Evolutionary conservation across 1,139 yeast genomes (phyloP).

Genomic region (Hyphopichia pseudoburtonii): DNA sequence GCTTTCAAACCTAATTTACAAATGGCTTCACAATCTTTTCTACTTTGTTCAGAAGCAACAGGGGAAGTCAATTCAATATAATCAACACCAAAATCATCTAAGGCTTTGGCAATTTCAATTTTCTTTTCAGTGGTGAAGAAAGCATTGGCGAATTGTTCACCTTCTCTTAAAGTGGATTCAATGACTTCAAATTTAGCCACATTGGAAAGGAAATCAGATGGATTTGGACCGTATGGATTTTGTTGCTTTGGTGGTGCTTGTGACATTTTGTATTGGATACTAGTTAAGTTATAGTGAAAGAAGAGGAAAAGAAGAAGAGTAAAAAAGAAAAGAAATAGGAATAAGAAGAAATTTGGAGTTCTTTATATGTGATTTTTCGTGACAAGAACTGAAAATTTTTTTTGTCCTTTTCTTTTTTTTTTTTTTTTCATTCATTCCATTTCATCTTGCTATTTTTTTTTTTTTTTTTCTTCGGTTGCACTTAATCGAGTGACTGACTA

Average conservation of each 20-base stretch:
- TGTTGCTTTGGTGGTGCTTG: constrained; percentile 1
- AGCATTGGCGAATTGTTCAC: constrained; percentile 62
- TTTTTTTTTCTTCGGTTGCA: no score
- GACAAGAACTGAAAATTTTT: no score
- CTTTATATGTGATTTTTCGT: no score
- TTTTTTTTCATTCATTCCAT: no score
- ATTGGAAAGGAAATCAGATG: constrained; percentile 56
- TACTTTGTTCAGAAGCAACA: constrained; percentile 56
- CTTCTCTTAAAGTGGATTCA: constrained; percentile 59
- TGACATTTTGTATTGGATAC: no score
- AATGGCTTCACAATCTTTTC: constrained; percentile 56
- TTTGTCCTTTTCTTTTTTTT: no score
- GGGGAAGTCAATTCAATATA: constrained; percentile 61
- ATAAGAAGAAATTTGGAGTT: no score
- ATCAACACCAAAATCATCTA: constrained; percentile 61
- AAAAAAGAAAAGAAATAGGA: constrained; percentile 1
- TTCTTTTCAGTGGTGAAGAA: constrained; percentile 55
- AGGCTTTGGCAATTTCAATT: constrained; percentile 56
- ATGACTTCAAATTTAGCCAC: constrained; percentile 53
- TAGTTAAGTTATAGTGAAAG: not conserved
- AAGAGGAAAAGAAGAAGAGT: constrained; percentile 1
- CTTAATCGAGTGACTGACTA: no score
- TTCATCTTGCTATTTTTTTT: no score
- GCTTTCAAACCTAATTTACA: constrained; percentile 56
- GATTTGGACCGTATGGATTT: constrained; percentile 59